A percentile compares a stretch with the other conserved stretches of the same genome.
These are phyloP conservation scores for Neonectria sp. DNA, from an alignment of 2,329 filamentous ascomycete species.

Conservation along the genomic window DNA sequence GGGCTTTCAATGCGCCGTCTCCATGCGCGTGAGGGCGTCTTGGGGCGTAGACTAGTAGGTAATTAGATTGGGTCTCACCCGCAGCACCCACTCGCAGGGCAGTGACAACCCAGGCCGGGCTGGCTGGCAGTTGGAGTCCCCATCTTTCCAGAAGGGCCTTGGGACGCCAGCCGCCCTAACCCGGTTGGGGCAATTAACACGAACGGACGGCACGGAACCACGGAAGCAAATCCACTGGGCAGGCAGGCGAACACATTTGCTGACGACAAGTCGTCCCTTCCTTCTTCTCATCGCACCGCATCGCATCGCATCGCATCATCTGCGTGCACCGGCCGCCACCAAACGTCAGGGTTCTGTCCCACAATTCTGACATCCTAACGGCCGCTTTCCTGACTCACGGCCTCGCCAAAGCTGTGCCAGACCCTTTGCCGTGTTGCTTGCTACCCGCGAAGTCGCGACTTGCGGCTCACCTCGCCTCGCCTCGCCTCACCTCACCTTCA, in stretches of 20 bases:
- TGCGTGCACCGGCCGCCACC: constrained; percentile 12
- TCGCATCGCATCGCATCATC: not conserved
- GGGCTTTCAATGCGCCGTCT: not conserved
- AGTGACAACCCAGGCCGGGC: not conserved
- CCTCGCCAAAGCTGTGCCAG: not conserved
- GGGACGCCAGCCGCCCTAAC: not conserved
- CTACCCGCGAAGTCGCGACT: constrained; percentile 1
- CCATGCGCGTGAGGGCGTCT: not conserved
- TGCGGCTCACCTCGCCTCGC: not conserved
- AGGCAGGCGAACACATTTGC: not conserved
- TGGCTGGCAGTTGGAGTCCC: no score
- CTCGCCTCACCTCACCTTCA: constrained; percentile 3
- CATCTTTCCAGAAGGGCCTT: no score
- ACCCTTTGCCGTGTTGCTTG: constrained; percentile 9
- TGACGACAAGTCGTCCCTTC: constrained; percentile 5
- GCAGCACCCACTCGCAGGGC: constrained; percentile 11
- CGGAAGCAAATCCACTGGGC: not conserved
- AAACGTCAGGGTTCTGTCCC: not conserved
- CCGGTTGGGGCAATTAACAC: constrained; percentile 20
- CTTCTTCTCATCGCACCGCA: constrained; percentile 5
- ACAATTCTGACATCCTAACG: not conserved
- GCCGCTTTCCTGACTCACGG: not conserved
- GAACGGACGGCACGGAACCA: constrained; percentile 12
- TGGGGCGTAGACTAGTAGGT: no score
- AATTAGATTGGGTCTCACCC: not conserved